Evolutionary conservation across 352 stramenopile genomes (phyloP).

Genomic region (Phytophthora kernoviae): DNA sequence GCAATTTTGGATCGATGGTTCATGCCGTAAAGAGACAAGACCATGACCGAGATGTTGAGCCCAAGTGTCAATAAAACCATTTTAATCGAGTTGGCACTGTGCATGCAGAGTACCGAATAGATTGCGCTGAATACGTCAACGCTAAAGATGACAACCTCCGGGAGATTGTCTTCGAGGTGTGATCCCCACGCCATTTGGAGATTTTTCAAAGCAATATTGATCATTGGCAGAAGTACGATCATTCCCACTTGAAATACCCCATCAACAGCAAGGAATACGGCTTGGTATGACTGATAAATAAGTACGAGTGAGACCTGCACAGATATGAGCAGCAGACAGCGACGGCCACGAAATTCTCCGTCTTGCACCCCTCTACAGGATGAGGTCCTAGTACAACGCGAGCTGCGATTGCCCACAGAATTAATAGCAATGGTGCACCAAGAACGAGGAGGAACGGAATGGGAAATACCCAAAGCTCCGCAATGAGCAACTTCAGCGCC

Average conservation of each 20-base stretch:
- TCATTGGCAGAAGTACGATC: constrained; percentile 26
- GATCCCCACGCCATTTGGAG: constrained; percentile 33
- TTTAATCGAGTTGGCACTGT: constrained; percentile 31
- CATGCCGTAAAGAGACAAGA: constrained; percentile 30
- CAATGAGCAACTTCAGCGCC: constrained; percentile 14
- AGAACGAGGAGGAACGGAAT: constrained; percentile 37
- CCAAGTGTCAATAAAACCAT: constrained; percentile 23
- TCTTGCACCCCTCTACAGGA: constrained; percentile 12
- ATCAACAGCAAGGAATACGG: constrained; percentile 26
- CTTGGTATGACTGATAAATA: constrained; percentile 45
- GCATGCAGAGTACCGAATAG: constrained; percentile 42
- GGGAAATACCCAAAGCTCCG: constrained; percentile 33
- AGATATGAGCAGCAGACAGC: constrained; percentile 20
- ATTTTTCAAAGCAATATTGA: constrained; percentile 50
- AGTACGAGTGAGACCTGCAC: constrained; percentile 33
- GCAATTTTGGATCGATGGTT: constrained; percentile 21
- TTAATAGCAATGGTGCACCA: constrained; percentile 18
- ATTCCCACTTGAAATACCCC: constrained; percentile 20
- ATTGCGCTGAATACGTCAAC: constrained; percentile 48
- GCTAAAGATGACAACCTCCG: constrained; percentile 37
- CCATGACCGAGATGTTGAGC: constrained; percentile 20
- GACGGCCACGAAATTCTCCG: constrained; percentile 20
- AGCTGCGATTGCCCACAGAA: constrained; percentile 4
- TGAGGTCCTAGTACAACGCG: constrained; percentile 4
- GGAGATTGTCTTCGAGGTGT: constrained; percentile 30